Base-by-base conservation (phyloP, 2,329 filamentous ascomycete species). In the Exophiala sideris region DNA sequence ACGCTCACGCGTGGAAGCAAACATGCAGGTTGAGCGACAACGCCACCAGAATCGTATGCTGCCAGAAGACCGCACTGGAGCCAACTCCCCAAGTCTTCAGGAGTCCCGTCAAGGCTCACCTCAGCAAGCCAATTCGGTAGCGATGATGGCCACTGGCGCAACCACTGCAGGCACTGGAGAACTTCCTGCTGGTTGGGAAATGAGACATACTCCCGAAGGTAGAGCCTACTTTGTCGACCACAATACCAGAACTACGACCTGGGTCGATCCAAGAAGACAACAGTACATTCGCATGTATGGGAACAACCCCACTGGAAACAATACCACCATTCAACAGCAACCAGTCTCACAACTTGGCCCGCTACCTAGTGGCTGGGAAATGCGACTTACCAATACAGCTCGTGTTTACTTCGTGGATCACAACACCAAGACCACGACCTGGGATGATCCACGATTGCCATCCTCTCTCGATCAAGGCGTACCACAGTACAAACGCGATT, bases 261-360 rank as follows among this genome's bases (percentile, higher is more conserved):
- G 94, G 94, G 94, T 99, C 12, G 94, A 99, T 70, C 94, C 94
- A 29, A 86, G 94, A 64, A 86, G 94, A 59, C 94, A 97, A 73
- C 94, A 99, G 71, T 99, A 96, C 73, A 97, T 99, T 57, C 83
- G 94, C 55, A 96, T 97, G 89, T 99, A 99, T 68, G 92, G 91
- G 2, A 94, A 90, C 71, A 88, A 87, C 58, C 75, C 74, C 34
- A 77, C 78, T 42, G 83, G 85, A 63, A 64, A 63, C 52, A 91
- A 86, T 64, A 91, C 89, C 45, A 88, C 86, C 49, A 96, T 97
- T 61, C 92, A 97, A 72, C 92, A 96, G 69, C 94, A 99, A 73
- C 92, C 94, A 1, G 94, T 99, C 2, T 97, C 94, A 2, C 94
- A 99, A 70, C 82, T 99, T 42, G 94, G 94, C 3, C 94, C 94